Evolutionary conservation across 495 filamentous ascomycete genomes (phyloP), one percentile per base, ranked within the genome.

Genomic region (Neurospora discreta): DNA sequence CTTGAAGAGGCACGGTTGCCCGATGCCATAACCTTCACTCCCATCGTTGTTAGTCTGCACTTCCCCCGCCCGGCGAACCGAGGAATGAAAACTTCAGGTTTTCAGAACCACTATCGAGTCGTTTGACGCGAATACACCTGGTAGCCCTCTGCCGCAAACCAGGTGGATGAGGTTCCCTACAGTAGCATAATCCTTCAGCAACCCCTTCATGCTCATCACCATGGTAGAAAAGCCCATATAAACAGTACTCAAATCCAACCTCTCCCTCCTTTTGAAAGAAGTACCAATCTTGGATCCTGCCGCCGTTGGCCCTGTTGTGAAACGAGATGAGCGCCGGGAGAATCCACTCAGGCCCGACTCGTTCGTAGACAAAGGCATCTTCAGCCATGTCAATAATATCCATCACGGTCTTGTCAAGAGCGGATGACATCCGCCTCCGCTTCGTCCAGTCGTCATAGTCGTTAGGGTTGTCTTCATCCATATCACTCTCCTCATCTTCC

Each of bases 331-430:
- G 44, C 69, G 69, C 40, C 68, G 23, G 0, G 44, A 44, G 70
- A 38, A 52, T 0, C 44, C 44, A 52, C 9, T 46, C 9, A 5
- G 2, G n/a, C 9, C 3, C n/a, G 20, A 46, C 44, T 1, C 10
- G 1, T 5, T 23, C n/a, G 0, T 1, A 13, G 0, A 5, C n/a
- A 13, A 52, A 2, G 20, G 44, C 3, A 0, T 43, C 42, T 7
- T n/a, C 3, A 11, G n/a, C 44, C 13, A 9, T 52, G 20, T 5
- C 9, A 5, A 20, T 52, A 3, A 58, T 58, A n/a, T 58, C 23
- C 23, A 58, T 15, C 23, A 58, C 46, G 11, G 46, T 10, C 20
- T 1, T 9, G 5, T 58, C 46, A 58, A 58, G 11, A 58, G 11
- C 46, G 11, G 46, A 18, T 16, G 15, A 20, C 5, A 10, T 2